A percentile compares a stretch with the other conserved stretches of the same genome.
These are phyloP conservation scores for Zygnema cylindricum DNA, from an alignment of 139 green algal species.

Conservation along the genomic window DNA sequence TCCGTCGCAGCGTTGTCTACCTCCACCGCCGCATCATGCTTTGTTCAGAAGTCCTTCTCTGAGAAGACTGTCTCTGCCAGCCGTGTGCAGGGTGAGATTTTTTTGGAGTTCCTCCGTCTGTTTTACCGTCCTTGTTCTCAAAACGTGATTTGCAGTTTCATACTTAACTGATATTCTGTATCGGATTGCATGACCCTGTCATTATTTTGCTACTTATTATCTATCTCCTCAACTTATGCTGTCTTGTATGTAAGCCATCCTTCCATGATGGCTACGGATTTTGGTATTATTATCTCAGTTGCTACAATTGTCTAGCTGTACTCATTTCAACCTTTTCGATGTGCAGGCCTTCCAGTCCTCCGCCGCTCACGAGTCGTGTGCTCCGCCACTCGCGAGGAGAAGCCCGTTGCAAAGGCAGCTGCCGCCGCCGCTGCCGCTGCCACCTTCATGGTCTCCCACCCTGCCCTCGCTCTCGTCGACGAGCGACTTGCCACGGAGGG, in stretches of 20 bases:
- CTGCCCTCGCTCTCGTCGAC: constrained; percentile 52
- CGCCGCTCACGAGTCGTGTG: constrained; percentile 20
- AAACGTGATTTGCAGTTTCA: too few species aligned
- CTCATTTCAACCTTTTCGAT: too few species aligned
- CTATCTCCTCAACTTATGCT: too few species aligned
- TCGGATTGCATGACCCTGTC: too few species aligned
- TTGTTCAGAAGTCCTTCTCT: constrained; percentile 10
- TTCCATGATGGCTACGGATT: too few species aligned
- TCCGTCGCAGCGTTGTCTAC: background rate
- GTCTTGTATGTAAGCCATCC: too few species aligned
- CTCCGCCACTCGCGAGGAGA: constrained; percentile 20
- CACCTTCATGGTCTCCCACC: constrained; percentile 33
- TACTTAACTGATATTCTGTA: too few species aligned
- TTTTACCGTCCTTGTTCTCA: too few species aligned
- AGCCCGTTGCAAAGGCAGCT: constrained; percentile 5
- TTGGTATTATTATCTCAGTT: too few species aligned
- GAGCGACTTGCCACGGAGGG: constrained; percentile 51
- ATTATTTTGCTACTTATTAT: too few species aligned
- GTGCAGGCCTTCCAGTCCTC: constrained; percentile 29
- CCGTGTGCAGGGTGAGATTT: constrained; percentile 6
- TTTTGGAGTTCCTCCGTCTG: constrained; percentile 16
- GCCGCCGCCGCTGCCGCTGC: constrained; percentile 22
- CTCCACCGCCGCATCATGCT: constrained; percentile 6
- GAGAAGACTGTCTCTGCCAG: background rate
- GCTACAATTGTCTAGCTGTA: too few species aligned